Base-by-base conservation (phyloP, 2,329 filamentous ascomycete genomes). In the Clarireedia hainanense region DNA sequence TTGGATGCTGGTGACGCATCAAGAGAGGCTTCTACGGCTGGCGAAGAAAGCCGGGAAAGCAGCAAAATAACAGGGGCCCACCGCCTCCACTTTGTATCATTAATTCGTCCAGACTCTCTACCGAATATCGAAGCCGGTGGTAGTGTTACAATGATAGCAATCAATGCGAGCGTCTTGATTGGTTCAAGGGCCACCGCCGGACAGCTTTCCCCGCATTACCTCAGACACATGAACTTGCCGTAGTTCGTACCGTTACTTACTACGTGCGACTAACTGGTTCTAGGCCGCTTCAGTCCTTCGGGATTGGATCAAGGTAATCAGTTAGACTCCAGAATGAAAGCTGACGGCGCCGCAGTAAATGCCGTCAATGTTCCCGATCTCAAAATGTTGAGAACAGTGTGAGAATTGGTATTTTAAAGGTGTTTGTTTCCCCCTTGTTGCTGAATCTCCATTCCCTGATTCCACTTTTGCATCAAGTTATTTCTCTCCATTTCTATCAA, bases 101-200 rank as follows among this genome's bases (percentile, higher is more conserved):
- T 12, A 12, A 20, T 20, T 20, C 20, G 20, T 20, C 20, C 30
- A 34, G 12, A 9, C 9, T 15, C 15, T 47, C 43, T 61, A 57
- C 59, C 59, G 59, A 50, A 20, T 47, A 39, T 52, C 24, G 49
- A 48, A 57, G 52, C 57, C 57, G 57, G 53, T 24, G 39, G 20
- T 42, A 42, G 37, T 20, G 39, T 30, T 17, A 42, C 45, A 34
- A 17, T 53, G 27, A 17, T 46, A 39, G 26, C 40, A 46, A 30
- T 52, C 30, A 48, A 48, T 47, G 39, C 20, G 15, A 39, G 43
- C 6, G 5, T 20, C 15, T 14, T 40, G 23, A 48, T 48, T 53
- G 51, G 51, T 14, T 24, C 15, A 53, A 14, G 24, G 15, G 15
- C 42, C 42, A 14, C 42, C 34, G 14, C 34, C 24, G 6, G 10